Conservation (phyloP, 306 rosid genomes). For the Rosa lucieae region DNA sequence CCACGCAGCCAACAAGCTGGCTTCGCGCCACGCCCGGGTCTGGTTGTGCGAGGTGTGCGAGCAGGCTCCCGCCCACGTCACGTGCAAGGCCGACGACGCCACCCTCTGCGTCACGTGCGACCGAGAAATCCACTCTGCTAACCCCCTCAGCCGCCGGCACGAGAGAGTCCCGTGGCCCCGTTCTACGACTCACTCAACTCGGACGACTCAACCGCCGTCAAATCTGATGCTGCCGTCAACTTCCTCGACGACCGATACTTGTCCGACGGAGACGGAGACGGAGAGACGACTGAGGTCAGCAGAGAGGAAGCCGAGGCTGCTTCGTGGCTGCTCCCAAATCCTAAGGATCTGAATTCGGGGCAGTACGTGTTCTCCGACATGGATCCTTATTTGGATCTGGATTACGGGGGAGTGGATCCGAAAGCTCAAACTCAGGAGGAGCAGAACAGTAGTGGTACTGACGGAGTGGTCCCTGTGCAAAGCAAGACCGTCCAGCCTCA, state of each 20-base stretch:
- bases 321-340: conserved; percentile 80
- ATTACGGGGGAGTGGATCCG: conserved; percentile 53
- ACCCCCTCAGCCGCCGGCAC: conserved; percentile 91
- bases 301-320: conserved; percentile 94
- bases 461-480: conserved; percentile 82
- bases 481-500: conserved; percentile 32
- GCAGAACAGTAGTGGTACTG: conserved; percentile 63
- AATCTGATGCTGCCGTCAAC: conserved; percentile 31
- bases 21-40: conserved; percentile 92
- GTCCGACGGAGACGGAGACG: conserved; percentile 48
- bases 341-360: conserved; percentile 61
- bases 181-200: conserved; percentile 49
- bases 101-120: conserved; percentile 84
- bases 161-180: conserved; percentile 67
- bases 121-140: conserved; percentile 90
- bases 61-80: conserved; percentile 88
- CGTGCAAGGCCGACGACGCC: conserved; percentile 96
- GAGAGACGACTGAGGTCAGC: conserved; percentile 44
- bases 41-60: conserved; percentile 87
- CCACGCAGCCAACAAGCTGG: conserved; percentile 93
- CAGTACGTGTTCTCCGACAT: conserved; percentile 51
- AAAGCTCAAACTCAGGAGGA: conserved; percentile 59
- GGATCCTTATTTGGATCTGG: conserved; percentile 77
- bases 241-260: conserved; percentile 52
- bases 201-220: conserved; percentile 8